A percentile compares a stretch with the other conserved stretches of the same genome.
Evolutionary conservation across 192 early-diverging fungal genomes (phyloP).

Genomic region (Coemansia sp.): DNA sequence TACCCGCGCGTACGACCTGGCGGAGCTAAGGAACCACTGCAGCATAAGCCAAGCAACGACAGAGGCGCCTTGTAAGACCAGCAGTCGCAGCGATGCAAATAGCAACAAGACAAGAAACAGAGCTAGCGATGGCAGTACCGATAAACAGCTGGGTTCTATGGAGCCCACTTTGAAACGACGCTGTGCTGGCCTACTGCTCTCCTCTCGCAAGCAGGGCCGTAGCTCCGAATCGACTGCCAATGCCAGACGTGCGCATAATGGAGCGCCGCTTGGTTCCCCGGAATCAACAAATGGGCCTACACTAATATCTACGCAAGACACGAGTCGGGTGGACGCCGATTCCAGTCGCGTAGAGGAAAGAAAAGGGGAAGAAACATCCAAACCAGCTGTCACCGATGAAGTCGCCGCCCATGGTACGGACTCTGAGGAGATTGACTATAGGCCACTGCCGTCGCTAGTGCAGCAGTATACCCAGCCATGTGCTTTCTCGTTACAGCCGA

Average conservation of each 20-base stretch:
- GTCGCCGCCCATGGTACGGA: background rate
- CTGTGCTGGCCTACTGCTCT: slow-evolving; percentile 7
- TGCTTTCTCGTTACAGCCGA: background rate
- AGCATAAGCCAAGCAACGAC: background rate
- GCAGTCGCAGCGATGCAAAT: background rate
- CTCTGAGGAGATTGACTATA: slow-evolving; percentile 23
- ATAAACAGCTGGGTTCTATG: background rate
- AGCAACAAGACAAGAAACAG: background rate
- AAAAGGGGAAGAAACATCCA: background rate
- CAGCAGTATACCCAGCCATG: slow-evolving; percentile 17
- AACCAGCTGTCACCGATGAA: no score
- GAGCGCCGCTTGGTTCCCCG: background rate
- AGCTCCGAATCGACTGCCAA: background rate
- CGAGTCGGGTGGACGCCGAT: background rate
- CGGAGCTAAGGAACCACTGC: background rate
- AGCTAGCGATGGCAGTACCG: background rate
- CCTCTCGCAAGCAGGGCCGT: background rate
- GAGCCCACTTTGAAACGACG: slow-evolving; percentile 25
- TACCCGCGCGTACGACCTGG: background rate
- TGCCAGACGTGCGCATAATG: background rate
- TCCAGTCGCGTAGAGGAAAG: background rate
- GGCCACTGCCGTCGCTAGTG: slow-evolving; percentile 33
- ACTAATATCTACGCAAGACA: background rate
- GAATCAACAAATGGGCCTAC: background rate
- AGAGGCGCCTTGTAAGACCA: background rate